Conservation (phyloP, 1,284 basidiomycete species). For the Anthracocystis walkeri region DNA sequence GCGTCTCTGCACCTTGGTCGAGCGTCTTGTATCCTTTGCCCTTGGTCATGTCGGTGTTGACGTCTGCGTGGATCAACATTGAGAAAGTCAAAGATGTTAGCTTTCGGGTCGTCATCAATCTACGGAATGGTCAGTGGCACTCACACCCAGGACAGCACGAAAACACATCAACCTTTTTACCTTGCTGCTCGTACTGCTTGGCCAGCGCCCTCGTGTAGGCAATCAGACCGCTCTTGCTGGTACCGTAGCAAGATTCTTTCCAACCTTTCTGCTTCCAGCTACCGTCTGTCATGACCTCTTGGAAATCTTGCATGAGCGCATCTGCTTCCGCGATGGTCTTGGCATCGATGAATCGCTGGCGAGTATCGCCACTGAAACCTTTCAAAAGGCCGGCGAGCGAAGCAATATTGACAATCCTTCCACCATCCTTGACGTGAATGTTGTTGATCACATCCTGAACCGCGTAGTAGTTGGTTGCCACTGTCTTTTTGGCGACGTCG, state of each 20-base stretch:
- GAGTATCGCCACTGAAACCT: slow-evolving; percentile 47
- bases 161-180: slow-evolving; percentile 50
- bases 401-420: slow-evolving; percentile 59
- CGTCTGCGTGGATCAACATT: slow-evolving; percentile 21
- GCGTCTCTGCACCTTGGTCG: slow-evolving; percentile 66
- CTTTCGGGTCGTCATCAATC: not conserved
- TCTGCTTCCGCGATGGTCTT: slow-evolving; percentile 49
- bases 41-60: slow-evolving; percentile 64
- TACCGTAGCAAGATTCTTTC: slow-evolving; percentile 62
- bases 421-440: slow-evolving; percentile 50
- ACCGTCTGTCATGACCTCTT: slow-evolving; percentile 50
- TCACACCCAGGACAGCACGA: slow-evolving; percentile 66
- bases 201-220: slow-evolving; percentile 57
- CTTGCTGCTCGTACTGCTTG: slow-evolving; percentile 41
- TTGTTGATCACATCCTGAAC: slow-evolving; percentile 53
- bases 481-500: slow-evolving; percentile 60
- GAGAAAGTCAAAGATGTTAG: not conserved
- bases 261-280: slow-evolving; percentile 62
- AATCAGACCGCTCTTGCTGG: slow-evolving; percentile 61
- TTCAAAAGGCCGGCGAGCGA: slow-evolving; percentile 55
- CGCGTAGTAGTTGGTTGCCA: slow-evolving; percentile 64
- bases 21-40: slow-evolving; percentile 59
- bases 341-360: slow-evolving; percentile 44
- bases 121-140: not conserved
- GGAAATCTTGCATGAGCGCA: slow-evolving; percentile 54